These are phyloP conservation scores for Ananas comosus DNA, from an alignment of 176 grass and related monocot species.

Conservation along the genomic window DNA sequence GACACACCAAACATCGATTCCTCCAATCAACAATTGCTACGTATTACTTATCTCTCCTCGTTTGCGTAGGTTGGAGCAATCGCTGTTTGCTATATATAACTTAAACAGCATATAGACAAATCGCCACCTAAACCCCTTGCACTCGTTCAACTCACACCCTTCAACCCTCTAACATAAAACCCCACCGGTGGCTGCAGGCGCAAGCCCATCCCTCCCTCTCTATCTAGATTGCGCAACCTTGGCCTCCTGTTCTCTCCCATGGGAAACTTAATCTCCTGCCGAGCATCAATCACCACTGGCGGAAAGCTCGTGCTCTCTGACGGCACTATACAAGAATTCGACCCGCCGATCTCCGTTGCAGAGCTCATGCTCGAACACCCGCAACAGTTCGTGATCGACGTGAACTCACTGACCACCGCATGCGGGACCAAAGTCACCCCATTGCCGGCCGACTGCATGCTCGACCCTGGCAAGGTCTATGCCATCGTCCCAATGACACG, in stretches of 20 bases:
- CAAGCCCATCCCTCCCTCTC: constrained; percentile 13
- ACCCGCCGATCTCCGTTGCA: constrained; percentile 60
- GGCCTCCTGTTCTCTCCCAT: constrained; percentile 17
- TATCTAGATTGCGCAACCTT: background rate
- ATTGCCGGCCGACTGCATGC: constrained; percentile 67
- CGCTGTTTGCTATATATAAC: background rate
- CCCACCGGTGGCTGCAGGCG: background rate
- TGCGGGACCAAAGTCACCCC: constrained; percentile 38
- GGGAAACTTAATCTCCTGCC: constrained; percentile 57
- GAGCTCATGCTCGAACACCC: constrained; percentile 97
- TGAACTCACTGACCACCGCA: constrained; percentile 24
- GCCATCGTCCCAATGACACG: constrained; percentile 57
- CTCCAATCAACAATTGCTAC: background rate
- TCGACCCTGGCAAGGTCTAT: constrained; percentile 60
- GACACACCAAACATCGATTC: background rate
- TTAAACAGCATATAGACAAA: background rate
- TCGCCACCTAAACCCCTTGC: background rate
- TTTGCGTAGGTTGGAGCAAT: background rate
- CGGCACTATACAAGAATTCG: constrained; percentile 51
- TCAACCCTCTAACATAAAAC: constrained; percentile 8
- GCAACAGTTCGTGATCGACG: constrained; percentile 74
- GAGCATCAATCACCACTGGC: constrained; percentile 13
- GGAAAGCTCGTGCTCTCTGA: constrained; percentile 79
- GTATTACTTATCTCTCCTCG: background rate
- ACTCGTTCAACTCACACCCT: constrained; percentile 13